Evolutionary conservation across 352 stramenopile genomes (phyloP).

Genomic region (Globisporangium lucens): DNA sequence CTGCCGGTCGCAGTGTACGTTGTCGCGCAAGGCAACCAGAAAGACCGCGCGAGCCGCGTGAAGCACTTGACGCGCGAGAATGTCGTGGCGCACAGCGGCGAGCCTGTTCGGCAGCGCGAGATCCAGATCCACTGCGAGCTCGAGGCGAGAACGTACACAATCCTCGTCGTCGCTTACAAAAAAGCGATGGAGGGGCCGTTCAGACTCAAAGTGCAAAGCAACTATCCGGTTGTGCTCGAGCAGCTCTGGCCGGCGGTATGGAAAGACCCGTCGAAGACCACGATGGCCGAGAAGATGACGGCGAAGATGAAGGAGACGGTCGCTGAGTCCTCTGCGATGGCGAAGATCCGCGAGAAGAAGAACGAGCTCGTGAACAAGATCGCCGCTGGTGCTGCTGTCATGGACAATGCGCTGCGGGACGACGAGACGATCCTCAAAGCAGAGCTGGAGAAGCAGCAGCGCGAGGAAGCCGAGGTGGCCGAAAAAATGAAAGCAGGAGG

Average conservation of each 20-base stretch:
- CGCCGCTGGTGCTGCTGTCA: constrained; percentile 51
- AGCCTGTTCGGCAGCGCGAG: constrained; percentile 68
- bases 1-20: constrained; percentile 73
- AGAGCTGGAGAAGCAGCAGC: constrained; percentile 52
- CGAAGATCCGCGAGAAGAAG: constrained; percentile 66
- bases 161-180: constrained; percentile 87
- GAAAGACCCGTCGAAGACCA: constrained; percentile 47
- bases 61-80: constrained; percentile 59
- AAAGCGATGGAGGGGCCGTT: constrained; percentile 90
- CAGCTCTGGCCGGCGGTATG: constrained; percentile 81
- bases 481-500: constrained; percentile 10
- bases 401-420: constrained; percentile 70
- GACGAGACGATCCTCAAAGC: constrained; percentile 57
- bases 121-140: constrained; percentile 73
- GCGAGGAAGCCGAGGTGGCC: constrained; percentile 25
- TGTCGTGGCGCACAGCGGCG: constrained; percentile 79
- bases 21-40: constrained; percentile 42
- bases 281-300: constrained; percentile 57
- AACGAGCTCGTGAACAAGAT: constrained; percentile 69
- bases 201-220: constrained; percentile 79
- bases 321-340: constrained; percentile 47
- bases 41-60: constrained; percentile 61
- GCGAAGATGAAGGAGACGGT: constrained; percentile 64
- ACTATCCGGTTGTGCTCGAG: constrained; percentile 72
- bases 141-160: constrained; percentile 78